These are phyloP conservation scores for Magnusiomyces ingens DNA, from an alignment of 1,139 yeast genomes.

Conservation along the genomic window DNA sequence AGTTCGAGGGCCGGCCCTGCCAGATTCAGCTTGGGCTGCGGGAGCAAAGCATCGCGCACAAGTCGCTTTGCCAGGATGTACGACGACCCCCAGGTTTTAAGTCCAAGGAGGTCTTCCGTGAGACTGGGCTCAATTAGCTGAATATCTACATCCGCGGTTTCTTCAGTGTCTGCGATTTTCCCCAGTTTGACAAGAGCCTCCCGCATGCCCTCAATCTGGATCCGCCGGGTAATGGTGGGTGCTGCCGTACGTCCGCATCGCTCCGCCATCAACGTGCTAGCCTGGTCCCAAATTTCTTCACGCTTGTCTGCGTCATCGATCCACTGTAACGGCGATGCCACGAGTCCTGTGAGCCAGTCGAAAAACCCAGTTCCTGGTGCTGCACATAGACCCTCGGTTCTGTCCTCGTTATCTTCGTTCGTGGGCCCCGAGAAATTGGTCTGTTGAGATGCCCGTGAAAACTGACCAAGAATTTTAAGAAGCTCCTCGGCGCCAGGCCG, in stretches of 20 bases:
- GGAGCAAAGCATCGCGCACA: constrained; percentile 23
- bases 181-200: constrained; percentile 16
- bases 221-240: constrained; percentile 57
- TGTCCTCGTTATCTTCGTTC: constrained; percentile 19
- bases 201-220: constrained; percentile 24
- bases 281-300: constrained; percentile 45
- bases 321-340: constrained; percentile 55
- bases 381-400: constrained; percentile 15
- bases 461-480: constrained; percentile 40
- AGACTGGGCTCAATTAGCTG: constrained; percentile 72
- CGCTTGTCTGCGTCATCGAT: constrained; percentile 34
- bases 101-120: constrained; percentile 79
- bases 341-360: constrained; percentile 59
- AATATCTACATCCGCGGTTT: constrained; percentile 28
- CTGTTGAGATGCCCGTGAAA: constrained; percentile 44
- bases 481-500: constrained; percentile 49
- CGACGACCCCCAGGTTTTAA: constrained; percentile 96
- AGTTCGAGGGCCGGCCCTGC: constrained; percentile 57
- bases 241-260: constrained; percentile 83
- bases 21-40: constrained; percentile 18
- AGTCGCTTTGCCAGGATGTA: constrained; percentile 57
- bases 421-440: constrained; percentile 47
- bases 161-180: constrained; percentile 15
- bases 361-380: constrained; percentile 31
- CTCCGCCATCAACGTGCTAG: constrained; percentile 66